phyloP scores from a whole-genome alignment of 495 filamentous ascomycete genomes.

The Xylaria scruposa region DNA sequence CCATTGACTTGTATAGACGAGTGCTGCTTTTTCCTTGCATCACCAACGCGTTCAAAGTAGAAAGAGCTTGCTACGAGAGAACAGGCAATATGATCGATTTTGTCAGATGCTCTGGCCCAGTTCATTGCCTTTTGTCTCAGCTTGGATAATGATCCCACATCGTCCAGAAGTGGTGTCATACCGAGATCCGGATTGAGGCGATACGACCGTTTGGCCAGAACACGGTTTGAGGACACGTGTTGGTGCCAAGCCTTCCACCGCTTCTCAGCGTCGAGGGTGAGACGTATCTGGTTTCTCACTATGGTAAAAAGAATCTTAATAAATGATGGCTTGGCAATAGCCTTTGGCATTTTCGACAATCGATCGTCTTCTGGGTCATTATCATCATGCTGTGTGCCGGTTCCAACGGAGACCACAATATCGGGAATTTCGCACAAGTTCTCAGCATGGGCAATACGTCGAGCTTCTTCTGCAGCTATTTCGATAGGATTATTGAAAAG shows the following conservation, averaged over 20 bases:
- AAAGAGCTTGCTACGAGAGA: constrained; percentile 6
- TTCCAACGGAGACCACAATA: not conserved
- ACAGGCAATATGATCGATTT: not conserved
- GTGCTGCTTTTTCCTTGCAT: not conserved
- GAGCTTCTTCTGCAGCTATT: not conserved
- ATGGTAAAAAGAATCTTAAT: constrained; percentile 4
- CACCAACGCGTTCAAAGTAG: constrained; percentile 3
- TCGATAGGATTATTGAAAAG: not conserved
- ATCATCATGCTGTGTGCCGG: not conserved
- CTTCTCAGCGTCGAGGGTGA: not conserved
- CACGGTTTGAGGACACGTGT: not conserved
- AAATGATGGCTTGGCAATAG: not conserved
- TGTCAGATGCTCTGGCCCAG: not conserved
- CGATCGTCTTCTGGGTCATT: not conserved
- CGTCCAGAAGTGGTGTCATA: constrained; percentile 27
- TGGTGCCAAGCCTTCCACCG: not conserved
- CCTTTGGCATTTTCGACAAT: not conserved
- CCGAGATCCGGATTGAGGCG: constrained; percentile 35
- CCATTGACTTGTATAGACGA: not conserved
- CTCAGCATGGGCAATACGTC: not conserved
- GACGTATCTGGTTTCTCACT: not conserved
- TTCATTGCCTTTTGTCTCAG: not conserved
- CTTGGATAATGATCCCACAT: not conserved
- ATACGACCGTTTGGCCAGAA: constrained; percentile 36
- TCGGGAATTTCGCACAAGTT: not conserved